Conservation (phyloP, 768 basidiomycete genomes). For the Suillus subaureus region DNA sequence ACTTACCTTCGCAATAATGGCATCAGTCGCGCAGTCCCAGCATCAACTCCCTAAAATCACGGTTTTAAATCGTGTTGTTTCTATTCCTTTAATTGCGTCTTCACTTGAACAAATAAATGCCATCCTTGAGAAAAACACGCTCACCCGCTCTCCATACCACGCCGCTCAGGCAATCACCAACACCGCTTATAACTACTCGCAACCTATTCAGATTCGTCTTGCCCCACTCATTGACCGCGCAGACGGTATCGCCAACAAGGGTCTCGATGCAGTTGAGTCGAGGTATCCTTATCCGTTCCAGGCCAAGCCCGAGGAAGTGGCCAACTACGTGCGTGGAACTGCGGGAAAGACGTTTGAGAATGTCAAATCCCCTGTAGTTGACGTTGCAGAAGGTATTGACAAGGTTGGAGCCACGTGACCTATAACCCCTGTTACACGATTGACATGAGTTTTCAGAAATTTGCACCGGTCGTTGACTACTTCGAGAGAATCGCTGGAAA, state of each 20-base stretch:
- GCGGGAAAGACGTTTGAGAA: conserved; percentile 70
- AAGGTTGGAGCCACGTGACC: conserved; percentile 50
- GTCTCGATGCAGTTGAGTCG: conserved; percentile 70
- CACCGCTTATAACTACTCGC: conserved; percentile 61
- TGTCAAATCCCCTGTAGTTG: conserved; percentile 63
- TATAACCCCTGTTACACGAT: conserved; percentile 13
- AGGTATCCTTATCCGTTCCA: conserved; percentile 79
- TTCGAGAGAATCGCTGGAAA: conserved; percentile 59
- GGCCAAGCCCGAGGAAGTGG: conserved; percentile 72
- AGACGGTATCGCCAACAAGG: conserved; percentile 72
- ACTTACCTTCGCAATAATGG: conserved; percentile 33
- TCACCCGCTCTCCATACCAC: conserved; percentile 66
- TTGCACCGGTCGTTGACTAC: conserved; percentile 76
- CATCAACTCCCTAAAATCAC: conserved; percentile 54
- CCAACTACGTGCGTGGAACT: conserved; percentile 55
- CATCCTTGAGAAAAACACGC: conserved; percentile 58
- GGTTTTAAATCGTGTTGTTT: conserved; percentile 61
- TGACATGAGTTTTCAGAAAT: conserved; percentile 42
- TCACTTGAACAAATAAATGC: conserved; percentile 61
- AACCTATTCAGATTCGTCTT: conserved; percentile 65
- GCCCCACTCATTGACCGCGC: conserved; percentile 66
- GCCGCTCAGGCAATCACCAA: conserved; percentile 63
- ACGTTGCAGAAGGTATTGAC: conserved; percentile 69
- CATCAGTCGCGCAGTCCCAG: conserved; percentile 34
- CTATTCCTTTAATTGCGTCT: conserved; percentile 73